These are phyloP conservation scores for Lippia alba DNA, from an alignment of 305 asterid species.

Conservation along the genomic window DNA sequence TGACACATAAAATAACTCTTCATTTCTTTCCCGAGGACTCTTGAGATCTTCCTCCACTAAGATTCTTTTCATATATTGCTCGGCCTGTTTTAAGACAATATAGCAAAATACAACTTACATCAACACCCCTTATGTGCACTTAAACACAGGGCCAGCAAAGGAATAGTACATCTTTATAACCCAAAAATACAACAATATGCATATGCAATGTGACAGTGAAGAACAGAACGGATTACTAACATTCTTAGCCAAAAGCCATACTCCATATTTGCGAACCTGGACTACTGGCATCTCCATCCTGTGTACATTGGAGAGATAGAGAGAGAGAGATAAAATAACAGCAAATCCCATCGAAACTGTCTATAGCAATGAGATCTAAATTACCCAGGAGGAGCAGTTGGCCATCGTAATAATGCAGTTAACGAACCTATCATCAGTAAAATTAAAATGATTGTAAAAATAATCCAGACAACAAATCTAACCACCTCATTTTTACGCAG, in stretches of 20 bases:
- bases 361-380: slow-evolving; percentile 32
- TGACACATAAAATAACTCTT: slow-evolving; percentile 64
- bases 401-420: slow-evolving; percentile 95
- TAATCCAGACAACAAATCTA: slow-evolving; percentile 13
- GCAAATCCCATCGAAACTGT: slow-evolving; percentile 21
- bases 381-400: slow-evolving; percentile 98
- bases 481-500: slow-evolving; percentile 13
- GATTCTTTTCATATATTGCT: slow-evolving; percentile 87
- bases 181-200: slow-evolving; percentile 27
- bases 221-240: slow-evolving; percentile 53
- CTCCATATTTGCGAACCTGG: slow-evolving; percentile 81
- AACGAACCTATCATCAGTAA: slow-evolving; percentile 66
- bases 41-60: slow-evolving; percentile 87
- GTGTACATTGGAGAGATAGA: slow-evolving; percentile 37
- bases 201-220: slow-evolving; percentile 23
- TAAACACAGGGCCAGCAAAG: slow-evolving; percentile 17
- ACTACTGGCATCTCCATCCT: slow-evolving; percentile 99
- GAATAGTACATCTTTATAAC: not conserved
- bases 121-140: not conserved
- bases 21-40: slow-evolving; percentile 53
- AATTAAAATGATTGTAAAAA: slow-evolving; percentile 18
- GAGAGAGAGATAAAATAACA: slow-evolving; percentile 29
- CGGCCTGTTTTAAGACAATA: slow-evolving; percentile 60
- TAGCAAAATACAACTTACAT: slow-evolving; percentile 28
- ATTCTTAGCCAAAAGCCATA: slow-evolving; percentile 93